Base-by-base conservation (phyloP, 441 rosid species). In the Pelargonium australe region DNA sequence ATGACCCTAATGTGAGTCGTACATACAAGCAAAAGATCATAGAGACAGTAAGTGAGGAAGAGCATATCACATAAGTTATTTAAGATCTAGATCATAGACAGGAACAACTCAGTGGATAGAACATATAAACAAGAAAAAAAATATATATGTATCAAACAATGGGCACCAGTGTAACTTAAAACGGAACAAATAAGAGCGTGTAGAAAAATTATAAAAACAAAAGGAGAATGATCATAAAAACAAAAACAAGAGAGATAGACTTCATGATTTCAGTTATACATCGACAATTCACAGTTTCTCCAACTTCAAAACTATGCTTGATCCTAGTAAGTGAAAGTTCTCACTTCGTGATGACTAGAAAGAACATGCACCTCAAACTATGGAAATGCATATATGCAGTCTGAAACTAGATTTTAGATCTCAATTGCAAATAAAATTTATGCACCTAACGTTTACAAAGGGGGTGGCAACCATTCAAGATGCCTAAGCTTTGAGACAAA, bases 1-100 rank as follows among this genome's bases (percentile, higher is more conserved):
- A 77, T 95, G 99, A 76, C 99, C 99, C 96, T 95, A 53, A 16
- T 72, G 75, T 66, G 72, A 70, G 63, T 11, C 61, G 62, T 43
- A 72, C 25, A 58, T 16, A 70, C 16, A 31, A 66, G 40, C 6
- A 63, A 17, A 47, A 64, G 66, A 34, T 57, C 25, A 68, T 5
- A 17, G 43, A 66, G 37, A 70, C 20, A 69, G n/a, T 71, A 40
- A 7, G 47, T 60, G 13, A 28, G 44, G n/a, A 11, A 20, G 19
- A 44, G 51, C 60, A 43, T 3, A 53, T 13, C 37, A 14, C 12
- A n/a, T 11, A 43, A 49, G 41, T 62, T 28, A 41, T 63, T 31
- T 7, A 55, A 44, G 10, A 31, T 37, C 34, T 5, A 2, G 64
- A 68, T 62, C 57, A 28, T 23, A 37, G 23, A 66, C 34, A 12